phyloP scores from a whole-genome alignment of 306 rosid species.

The Ochetophila trinervis region DNA sequence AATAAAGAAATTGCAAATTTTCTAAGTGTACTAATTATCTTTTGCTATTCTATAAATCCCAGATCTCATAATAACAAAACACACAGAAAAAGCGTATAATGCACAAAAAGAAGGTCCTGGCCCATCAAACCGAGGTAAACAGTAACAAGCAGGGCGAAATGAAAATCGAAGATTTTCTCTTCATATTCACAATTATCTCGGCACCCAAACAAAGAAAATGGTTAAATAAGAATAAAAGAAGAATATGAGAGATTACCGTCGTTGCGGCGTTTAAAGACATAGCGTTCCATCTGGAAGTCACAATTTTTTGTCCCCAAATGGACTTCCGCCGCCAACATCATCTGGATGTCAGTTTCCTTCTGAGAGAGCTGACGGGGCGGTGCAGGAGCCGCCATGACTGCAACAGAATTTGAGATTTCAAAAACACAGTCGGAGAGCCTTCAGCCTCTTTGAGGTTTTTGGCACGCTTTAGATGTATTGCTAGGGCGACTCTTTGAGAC shows the following conservation, averaged over 20 bases:
- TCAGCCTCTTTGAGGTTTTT: no score
- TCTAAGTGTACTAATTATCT: neutral
- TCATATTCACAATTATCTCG: neutral
- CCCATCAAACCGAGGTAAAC: no score
- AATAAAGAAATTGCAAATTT: neutral
- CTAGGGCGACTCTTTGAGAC: no score
- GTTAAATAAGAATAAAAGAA: neutral
- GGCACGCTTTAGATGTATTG: no score
- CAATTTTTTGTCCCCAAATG: slow-evolving; percentile 89
- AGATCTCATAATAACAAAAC: neutral
- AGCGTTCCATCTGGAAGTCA: slow-evolving; percentile 87
- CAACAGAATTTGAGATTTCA: neutral
- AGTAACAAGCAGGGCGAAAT: neutral
- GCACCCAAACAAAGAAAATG: neutral
- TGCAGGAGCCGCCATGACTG: slow-evolving; percentile 49
- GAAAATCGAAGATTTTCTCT: neutral
- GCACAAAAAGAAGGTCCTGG: neutral
- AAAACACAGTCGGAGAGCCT: no score
- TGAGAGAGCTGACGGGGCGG: slow-evolving; percentile 66
- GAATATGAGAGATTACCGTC: slow-evolving; percentile 46
- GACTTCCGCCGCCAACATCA: slow-evolving; percentile 85
- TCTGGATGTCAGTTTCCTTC: slow-evolving; percentile 78
- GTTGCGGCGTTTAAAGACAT: slow-evolving; percentile 81
- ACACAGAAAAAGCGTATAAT: no score
- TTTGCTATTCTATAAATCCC: neutral